Evolutionary conservation across 495 filamentous ascomycete species (phyloP).

Genomic region (Penicillium verhagenii): DNA sequence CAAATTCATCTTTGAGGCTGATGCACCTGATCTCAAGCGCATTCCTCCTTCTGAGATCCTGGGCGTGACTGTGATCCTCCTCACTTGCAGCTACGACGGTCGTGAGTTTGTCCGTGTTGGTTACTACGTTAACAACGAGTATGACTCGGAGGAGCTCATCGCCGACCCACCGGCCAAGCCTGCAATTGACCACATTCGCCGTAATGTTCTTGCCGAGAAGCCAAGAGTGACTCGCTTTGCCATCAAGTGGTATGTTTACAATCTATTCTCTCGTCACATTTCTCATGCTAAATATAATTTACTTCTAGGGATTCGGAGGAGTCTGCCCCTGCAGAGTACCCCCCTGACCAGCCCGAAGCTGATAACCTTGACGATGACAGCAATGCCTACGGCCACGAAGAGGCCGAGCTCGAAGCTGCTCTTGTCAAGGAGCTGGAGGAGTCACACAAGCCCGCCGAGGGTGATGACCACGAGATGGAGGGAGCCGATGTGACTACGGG

Average conservation of each 20-base stretch:
- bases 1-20: conserved; percentile 97
- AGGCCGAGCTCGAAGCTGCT: conserved; percentile 53
- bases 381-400: conserved; percentile 80
- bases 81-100: conserved; percentile 94
- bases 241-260: conserved; percentile 85
- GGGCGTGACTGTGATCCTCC: conserved; percentile 93
- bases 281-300: neutral
- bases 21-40: conserved; percentile 80
- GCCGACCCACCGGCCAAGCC: conserved; percentile 88
- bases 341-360: conserved; percentile 94
- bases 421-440: conserved; percentile 60
- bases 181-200: conserved; percentile 82
- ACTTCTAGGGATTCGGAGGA: conserved; percentile 84
- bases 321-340: conserved; percentile 91
- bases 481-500: conserved; percentile 59
- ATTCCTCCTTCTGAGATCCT: conserved; percentile 94
- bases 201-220: conserved; percentile 95
- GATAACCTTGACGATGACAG: conserved; percentile 83
- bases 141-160: conserved; percentile 84
- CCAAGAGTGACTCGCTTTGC: conserved; percentile 94
- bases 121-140: conserved; percentile 99
- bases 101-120: conserved; percentile 97
- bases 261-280: neutral
- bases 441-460: conserved; percentile 46
- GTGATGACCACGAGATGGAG: conserved; percentile 81